Evolutionary conservation across 345 rosid genomes (phyloP), one percentile per base, ranked within the genome.

Genomic region (Mallotus nudiflorus): DNA sequence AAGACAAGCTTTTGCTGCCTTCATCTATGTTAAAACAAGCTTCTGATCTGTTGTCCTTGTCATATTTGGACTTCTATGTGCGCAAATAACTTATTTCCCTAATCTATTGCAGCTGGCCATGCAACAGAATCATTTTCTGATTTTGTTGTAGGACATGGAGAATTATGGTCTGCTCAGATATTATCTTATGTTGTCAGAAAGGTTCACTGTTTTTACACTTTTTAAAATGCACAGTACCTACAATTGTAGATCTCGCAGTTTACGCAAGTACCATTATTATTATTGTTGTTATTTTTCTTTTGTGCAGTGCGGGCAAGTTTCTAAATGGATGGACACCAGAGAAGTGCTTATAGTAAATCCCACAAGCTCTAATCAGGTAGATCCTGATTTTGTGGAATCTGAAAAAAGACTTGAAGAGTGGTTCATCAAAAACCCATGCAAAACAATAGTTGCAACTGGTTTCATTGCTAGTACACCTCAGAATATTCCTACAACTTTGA

Each of bases 311-410:
- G 97, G 95, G 48, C 74, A 82, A 25, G 89, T 92, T 70, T 91
- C 95, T 83, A 72, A 50, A 71, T 96, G 99, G 99, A 89, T 96
- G 99, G 99, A 96, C 80, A 91, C 99, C 24, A 92, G 99, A 77
- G 97, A 96, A 11, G 96, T 96, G 48, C 86, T 96, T 55, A 85
- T 92, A 63, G 98, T 96, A 46, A 91, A 84, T 84, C 99, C 96
- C 55, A 87, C 91, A 20, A 85, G 92, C 81, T 79, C 97, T 72
- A 85, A 89, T 83, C 97, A 92, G 81, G 99, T 89, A 11, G 99
- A 96, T 87, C 99, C 98, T 55, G 97, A 92, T 84, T 89, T 90
- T 66, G 60, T 24, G 8, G 95, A 85, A 76, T 92, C 96, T 58
- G 95, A 85, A 81, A 76, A 61, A 74, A 86, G 91, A 75, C 88